Percentiles rank a stretch among this genome's conserved stretches.
These are phyloP conservation scores for Rhodocollybia butyracea DNA, from an alignment of 768 basidiomycete species.

Conservation along the genomic window DNA sequence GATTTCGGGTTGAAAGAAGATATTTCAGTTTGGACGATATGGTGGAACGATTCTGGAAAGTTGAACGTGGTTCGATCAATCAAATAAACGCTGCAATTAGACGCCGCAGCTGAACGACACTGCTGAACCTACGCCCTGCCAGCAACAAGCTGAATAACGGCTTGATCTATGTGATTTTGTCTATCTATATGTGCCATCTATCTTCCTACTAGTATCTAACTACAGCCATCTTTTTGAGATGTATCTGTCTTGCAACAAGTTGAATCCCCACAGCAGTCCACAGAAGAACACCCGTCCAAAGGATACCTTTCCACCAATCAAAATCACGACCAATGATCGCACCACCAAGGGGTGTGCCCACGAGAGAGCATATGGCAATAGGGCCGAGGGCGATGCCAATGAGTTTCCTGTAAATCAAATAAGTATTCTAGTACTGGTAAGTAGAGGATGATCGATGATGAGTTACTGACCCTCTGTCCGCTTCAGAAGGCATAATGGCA, in stretches of 20 bases:
- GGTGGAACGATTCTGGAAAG: too few species aligned
- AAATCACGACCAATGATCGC: neutral
- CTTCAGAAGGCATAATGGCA: constrained; percentile 5
- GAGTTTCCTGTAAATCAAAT: neutral
- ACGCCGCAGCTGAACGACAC: too few species aligned
- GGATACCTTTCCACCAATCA: constrained; percentile 5
- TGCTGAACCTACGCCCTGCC: too few species aligned
- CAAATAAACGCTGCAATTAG: too few species aligned
- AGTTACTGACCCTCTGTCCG: constrained; percentile 4
- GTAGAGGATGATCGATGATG: neutral
- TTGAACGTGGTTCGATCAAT: too few species aligned
- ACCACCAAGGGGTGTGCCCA: neutral
- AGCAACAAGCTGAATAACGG: too few species aligned
- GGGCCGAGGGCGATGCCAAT: constrained; percentile 3
- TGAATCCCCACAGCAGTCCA: neutral
- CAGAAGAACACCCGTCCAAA: constrained; percentile 2
- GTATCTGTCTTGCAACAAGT: neutral
- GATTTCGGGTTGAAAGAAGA: too few species aligned
- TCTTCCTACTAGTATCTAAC: too few species aligned
- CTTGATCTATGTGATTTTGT: too few species aligned
- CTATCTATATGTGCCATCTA: too few species aligned
- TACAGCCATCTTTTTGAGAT: neutral
- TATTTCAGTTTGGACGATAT: too few species aligned
- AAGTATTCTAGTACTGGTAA: neutral
- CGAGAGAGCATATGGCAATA: neutral